These are phyloP conservation scores for Fraxinus cuspidata DNA, from an alignment of 257 asterid genomes.

Conservation along the genomic window DNA sequence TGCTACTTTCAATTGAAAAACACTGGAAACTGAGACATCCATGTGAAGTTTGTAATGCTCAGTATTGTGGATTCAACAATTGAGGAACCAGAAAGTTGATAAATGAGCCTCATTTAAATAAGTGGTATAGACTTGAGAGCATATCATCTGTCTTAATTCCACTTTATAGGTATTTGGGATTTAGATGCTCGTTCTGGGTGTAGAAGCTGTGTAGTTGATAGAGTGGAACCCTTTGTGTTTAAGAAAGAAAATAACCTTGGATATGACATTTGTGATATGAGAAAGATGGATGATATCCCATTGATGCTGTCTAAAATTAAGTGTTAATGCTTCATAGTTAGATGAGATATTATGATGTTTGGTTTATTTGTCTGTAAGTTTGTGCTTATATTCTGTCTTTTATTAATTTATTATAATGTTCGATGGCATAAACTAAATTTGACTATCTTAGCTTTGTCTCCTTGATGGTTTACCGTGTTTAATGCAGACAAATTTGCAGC, in stretches of 20 bases:
- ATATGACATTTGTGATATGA: conserved; percentile 2
- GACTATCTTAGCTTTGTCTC: conserved; percentile 18
- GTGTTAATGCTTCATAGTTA: background rate
- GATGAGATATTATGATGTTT: background rate
- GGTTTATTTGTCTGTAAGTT: conserved; percentile 1
- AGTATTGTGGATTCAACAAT: conserved; percentile 15
- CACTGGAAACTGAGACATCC: conserved; percentile 4
- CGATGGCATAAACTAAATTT: conserved; percentile 3
- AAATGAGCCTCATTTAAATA: background rate
- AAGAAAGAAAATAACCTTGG: background rate
- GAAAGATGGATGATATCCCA: conserved; percentile 8
- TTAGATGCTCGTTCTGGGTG: conserved; percentile 5
- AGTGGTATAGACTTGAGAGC: background rate
- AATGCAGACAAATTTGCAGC: conserved; percentile 80
- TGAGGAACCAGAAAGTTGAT: conserved; percentile 1
- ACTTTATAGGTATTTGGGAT: background rate
- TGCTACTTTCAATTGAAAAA: background rate
- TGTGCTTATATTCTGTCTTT: background rate
- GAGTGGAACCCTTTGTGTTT: conserved; percentile 9
- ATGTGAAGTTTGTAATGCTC: conserved; percentile 5
- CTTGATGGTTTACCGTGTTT: conserved; percentile 24
- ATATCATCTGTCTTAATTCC: conserved; percentile 19
- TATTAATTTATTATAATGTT: background rate
- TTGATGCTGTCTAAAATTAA: background rate
- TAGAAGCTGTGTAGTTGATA: background rate